phyloP scores from a whole-genome alignment of 139 green algal species.

The Tetradesmus lagerheimii region DNA sequence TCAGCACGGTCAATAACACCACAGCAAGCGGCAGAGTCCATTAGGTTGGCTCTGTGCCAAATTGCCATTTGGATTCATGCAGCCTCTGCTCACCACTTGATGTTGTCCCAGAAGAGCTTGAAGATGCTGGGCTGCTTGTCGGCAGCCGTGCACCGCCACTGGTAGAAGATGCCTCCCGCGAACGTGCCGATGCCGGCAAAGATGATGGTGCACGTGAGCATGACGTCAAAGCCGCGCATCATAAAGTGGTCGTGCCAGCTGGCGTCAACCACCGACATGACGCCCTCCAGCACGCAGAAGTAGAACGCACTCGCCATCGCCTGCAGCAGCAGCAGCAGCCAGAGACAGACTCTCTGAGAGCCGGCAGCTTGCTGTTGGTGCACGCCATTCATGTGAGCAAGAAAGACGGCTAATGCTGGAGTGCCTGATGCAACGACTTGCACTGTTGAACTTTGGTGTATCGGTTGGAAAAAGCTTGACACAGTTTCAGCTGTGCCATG shows the following conservation, averaged over 20 bases:
- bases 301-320: slow-evolving; percentile 40
- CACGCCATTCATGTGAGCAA: no score
- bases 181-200: slow-evolving; percentile 29
- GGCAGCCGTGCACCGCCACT: background rate
- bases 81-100: slow-evolving; percentile 36
- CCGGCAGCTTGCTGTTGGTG: no score
- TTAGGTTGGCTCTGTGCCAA: no score
- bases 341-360: background rate
- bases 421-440: no score
- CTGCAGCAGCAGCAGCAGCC: background rate
- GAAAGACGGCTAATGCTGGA: no score
- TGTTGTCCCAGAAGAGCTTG: slow-evolving; percentile 18
- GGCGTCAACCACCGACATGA: slow-evolving; percentile 24
- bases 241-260: slow-evolving; percentile 39
- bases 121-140: background rate
- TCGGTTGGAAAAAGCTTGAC: no score
- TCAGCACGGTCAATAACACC: no score
- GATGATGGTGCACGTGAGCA: slow-evolving; percentile 10
- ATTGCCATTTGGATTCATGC: no score
- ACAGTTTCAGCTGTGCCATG: no score
- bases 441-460: no score
- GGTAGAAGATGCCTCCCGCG: background rate
- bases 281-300: slow-evolving; percentile 7
- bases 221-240: slow-evolving; percentile 30
- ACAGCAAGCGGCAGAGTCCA: no score